Evolutionary conservation across 257 asterid species (phyloP).

Genomic region (Cruciata laevipes): DNA sequence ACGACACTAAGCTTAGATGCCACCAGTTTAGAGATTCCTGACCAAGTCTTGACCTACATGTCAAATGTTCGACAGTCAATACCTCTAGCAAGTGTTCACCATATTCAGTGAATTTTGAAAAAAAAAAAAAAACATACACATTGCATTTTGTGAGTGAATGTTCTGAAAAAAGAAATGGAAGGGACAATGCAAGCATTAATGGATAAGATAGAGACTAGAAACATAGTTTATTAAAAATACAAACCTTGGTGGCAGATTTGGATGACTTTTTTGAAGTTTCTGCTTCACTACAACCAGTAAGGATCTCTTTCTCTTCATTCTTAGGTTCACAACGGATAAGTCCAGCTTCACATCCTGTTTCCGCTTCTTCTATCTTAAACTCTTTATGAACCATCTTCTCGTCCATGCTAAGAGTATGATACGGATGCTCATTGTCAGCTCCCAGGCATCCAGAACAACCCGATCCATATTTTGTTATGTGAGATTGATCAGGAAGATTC

Average conservation of each 20-base stretch:
- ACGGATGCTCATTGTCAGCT: slow-evolving; percentile 20
- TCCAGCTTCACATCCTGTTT: slow-evolving; percentile 17
- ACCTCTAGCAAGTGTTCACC: background rate
- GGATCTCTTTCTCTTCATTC: slow-evolving; percentile 19
- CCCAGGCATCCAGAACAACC: slow-evolving; percentile 19
- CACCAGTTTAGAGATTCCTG: slow-evolving; percentile 26
- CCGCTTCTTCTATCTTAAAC: slow-evolving; percentile 21
- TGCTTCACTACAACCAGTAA: slow-evolving; percentile 16
- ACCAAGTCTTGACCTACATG: slow-evolving; percentile 36
- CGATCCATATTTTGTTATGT: slow-evolving; percentile 14
- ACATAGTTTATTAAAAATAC: background rate
- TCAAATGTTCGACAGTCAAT: background rate
- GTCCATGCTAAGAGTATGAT: background rate
- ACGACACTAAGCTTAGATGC: slow-evolving; percentile 22
- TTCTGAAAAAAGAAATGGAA: background rate
- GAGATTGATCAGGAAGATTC: slow-evolving; percentile 19
- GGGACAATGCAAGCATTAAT: background rate
- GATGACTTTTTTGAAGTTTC: slow-evolving; percentile 11
- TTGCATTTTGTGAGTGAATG: background rate
- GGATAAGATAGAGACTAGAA: background rate
- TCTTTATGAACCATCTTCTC: slow-evolving; percentile 17
- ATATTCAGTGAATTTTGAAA: background rate
- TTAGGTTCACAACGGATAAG: slow-evolving; percentile 10
- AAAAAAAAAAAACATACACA: background rate
- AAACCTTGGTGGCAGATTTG: slow-evolving; percentile 34